Base-by-base conservation (phyloP, 164 flowering plant species). In the Dillenia suffruticosa region DNA sequence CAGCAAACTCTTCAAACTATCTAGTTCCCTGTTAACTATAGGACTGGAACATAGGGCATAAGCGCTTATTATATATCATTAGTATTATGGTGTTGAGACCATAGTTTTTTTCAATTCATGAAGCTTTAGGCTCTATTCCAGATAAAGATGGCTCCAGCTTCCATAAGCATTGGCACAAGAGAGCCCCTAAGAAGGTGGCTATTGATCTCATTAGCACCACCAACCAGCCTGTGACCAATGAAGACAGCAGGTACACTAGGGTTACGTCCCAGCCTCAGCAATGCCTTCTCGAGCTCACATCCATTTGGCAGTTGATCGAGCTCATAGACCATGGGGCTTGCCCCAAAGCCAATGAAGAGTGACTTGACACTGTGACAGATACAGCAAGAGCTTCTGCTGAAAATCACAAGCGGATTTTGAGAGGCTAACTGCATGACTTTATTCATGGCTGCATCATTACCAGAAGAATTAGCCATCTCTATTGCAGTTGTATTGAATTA, bases 211-310 rank as follows among this genome's bases (percentile, higher is more conserved):
- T 72, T 66, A 1, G 76, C 59, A 5, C 76, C 73, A 10, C 78
- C 80, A 7, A 74, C 49, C 10, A 71, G 54, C 43, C 67, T 22
- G 16, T 75, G 72, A 0, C 80, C 80, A 2, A 79, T 76, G 74
- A 71, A 79, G 57, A 76, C 76, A 10, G 70, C 70, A 2, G 83
- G 83, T 2, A 69, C 46, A 9, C 57, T 51, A 2, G 70, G 61
- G 15, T 62, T 46, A 22, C 63, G 58, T 9, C 76, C 74, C 19
- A 68, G 9, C 3, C 51, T 57, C 53, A 44, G 15, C 15, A 77
- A 71, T 16, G 69, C 80, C 54, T n/a, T 62, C 67, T 74, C 80
- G 10, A 68, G 54, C 47, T 68, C 65, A 44, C 49, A 44, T 12
- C 71, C 71, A 2, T 17, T 49, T 7, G 56, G 62, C 11, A 49